phyloP scores from a whole-genome alignment of 2,329 filamentous ascomycete genomes.

The Sclerotiophoma versabilis region DNA sequence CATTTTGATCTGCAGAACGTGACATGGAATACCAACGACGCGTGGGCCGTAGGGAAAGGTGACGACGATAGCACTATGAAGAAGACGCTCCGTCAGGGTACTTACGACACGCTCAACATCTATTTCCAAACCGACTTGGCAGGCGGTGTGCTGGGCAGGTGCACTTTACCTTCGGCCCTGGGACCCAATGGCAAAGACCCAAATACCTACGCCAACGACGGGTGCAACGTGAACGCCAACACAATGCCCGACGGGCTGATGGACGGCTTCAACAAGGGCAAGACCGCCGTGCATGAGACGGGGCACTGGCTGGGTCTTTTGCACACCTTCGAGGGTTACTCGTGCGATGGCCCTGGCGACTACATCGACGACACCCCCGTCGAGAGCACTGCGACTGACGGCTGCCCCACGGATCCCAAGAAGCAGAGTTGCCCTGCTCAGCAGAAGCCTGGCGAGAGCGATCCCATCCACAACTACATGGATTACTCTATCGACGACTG shows the following conservation, averaged over 20 bases:
- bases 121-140: slow-evolving; percentile 65
- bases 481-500: slow-evolving; percentile 65
- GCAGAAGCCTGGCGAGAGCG: slow-evolving; percentile 46
- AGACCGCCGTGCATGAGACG: slow-evolving; percentile 57
- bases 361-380: slow-evolving; percentile 54
- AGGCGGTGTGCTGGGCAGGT: slow-evolving; percentile 60
- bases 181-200: slow-evolving; percentile 49
- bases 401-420: slow-evolving; percentile 57
- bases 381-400: slow-evolving; percentile 58
- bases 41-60: slow-evolving; percentile 58
- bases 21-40: slow-evolving; percentile 60
- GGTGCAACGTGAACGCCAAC: slow-evolving; percentile 64
- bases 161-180: slow-evolving; percentile 56
- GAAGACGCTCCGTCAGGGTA: slow-evolving; percentile 59
- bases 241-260: slow-evolving; percentile 63
- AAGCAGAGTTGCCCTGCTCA: slow-evolving; percentile 61
- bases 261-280: slow-evolving; percentile 58
- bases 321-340: slow-evolving; percentile 57
- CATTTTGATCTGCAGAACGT: slow-evolving; percentile 59
- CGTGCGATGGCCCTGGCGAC: slow-evolving; percentile 55
- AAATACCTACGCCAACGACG: slow-evolving; percentile 58
- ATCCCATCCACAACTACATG: slow-evolving; percentile 67
- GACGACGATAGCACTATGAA: slow-evolving; percentile 62
- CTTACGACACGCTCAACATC: slow-evolving; percentile 63
- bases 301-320: slow-evolving; percentile 58